phyloP scores from a whole-genome alignment of 2,329 filamentous ascomycete species.

The Diplodia scrobiculata region DNA sequence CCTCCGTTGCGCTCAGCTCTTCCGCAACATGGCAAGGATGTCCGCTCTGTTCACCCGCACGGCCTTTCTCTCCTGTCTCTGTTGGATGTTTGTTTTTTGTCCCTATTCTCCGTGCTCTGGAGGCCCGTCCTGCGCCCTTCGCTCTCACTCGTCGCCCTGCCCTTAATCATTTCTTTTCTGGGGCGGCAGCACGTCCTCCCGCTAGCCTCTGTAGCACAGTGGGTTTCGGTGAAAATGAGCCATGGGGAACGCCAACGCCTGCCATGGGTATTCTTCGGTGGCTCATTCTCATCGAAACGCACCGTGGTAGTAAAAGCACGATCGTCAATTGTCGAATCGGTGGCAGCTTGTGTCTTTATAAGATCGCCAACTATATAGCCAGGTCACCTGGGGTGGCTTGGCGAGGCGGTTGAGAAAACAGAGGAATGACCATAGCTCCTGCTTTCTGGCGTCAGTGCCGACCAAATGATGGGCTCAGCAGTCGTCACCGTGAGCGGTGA shows the following conservation, averaged over 20 bases:
- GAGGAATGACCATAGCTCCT: neutral
- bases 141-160: conserved; percentile 18
- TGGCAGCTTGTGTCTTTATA: neutral
- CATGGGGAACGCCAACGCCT: too few species aligned
- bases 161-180: conserved; percentile 2
- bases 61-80: neutral
- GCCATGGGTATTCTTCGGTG: too few species aligned
- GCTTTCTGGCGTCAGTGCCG: neutral
- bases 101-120: neutral
- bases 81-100: neutral
- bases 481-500: conserved; percentile 11
- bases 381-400: neutral
- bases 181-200: conserved; percentile 14
- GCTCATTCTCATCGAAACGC: too few species aligned
- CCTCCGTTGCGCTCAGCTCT: neutral
- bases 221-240: too few species aligned
- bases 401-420: neutral
- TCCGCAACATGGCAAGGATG: neutral
- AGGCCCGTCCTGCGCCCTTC: neutral
- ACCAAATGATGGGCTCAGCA: neutral
- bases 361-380: conserved; percentile 13
- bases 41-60: neutral
- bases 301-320: neutral
- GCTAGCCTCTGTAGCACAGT: conserved; percentile 15
- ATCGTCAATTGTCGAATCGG: conserved; percentile 17